phyloP scores from a whole-genome alignment of 2,329 filamentous ascomycete species.

The Fusarium anguioides region DNA sequence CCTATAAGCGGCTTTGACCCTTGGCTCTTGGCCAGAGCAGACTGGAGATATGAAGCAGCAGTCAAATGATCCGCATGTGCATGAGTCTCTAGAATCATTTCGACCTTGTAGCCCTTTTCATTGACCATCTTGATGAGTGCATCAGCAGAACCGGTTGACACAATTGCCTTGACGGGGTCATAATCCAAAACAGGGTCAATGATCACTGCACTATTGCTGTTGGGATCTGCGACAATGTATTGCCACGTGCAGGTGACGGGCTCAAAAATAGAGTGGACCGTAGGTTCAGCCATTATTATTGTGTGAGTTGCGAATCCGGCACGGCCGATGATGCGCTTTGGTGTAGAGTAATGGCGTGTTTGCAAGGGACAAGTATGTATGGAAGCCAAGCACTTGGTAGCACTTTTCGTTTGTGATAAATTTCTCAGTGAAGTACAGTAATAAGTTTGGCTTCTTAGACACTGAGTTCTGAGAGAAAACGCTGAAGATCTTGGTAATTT shows the following conservation, averaged over 20 bases:
- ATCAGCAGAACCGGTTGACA: constrained; percentile 66
- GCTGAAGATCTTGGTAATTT: not conserved
- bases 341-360: not conserved
- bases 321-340: not conserved
- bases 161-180: constrained; percentile 53
- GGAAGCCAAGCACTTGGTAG: not conserved
- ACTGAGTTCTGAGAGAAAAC: not conserved
- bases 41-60: constrained; percentile 67
- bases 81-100: constrained; percentile 70
- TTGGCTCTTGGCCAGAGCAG: constrained; percentile 51
- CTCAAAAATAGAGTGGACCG: constrained; percentile 34
- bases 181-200: constrained; percentile 73
- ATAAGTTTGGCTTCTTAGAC: not conserved
- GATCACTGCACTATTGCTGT: constrained; percentile 61
- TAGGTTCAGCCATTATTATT: constrained; percentile 12
- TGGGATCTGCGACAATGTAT: constrained; percentile 67
- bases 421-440: rapidly evolving
- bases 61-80: constrained; percentile 71
- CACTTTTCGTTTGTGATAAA: not conserved
- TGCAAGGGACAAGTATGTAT: too few relatives aligned
- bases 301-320: not conserved
- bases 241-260: constrained; percentile 65
- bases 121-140: constrained; percentile 57
- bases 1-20: constrained; percentile 57
- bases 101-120: constrained; percentile 59